Base-by-base conservation (phyloP, 164 flowering plant genomes). In the Piper betle region DNA sequence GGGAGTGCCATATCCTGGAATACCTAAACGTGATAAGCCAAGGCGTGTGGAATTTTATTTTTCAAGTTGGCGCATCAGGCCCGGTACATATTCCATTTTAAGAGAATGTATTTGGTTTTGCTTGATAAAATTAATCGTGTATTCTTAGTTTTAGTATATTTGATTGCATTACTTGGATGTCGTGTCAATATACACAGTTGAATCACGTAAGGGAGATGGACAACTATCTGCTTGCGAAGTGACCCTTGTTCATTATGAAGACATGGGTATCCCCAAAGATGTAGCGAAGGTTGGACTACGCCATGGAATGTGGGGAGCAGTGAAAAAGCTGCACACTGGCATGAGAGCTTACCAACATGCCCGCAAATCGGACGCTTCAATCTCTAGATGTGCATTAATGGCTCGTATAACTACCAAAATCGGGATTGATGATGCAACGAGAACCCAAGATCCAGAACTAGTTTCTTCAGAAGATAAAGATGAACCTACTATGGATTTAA, bases 291-390 rank as follows among this genome's bases (percentile, higher is more conserved):
- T 90, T 69, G 97, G 96, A 2, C 78, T 93, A 39, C 90, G 96
- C n/a, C 99, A 93, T 65, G 99, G 95, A 33, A 86, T 93, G 96
- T 93, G 97, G 99, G 97, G 97, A 64, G 78, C 97, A 18, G 91
- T 93, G 52, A 93, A 90, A 89, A 90, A 90, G 63, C 37, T 90
- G 41, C 88, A 93, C 58, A 71, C 86, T 15, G 99, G 99, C 50
- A 64, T 93, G 75, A 81, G 93, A 75, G 82, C 95, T 12, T 93
- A 93, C 73, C 92, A 90, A 74, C 75, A 72, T 65, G 82, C 83
- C 0, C 73, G 89, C 67, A 88, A 84, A 68, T 55, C 75, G 4
- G 97, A 73, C 33, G 69, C 79, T n/a, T 57, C 86, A 3, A 66
- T 81, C 10, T 81, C 91, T 25, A 76, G 86, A 68, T 65, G 80